Evolutionary conservation across 176 grass and related monocot genomes (phyloP), one percentile per base, ranked within the genome.

Genomic region (Puccinellia tenuiflora): DNA sequence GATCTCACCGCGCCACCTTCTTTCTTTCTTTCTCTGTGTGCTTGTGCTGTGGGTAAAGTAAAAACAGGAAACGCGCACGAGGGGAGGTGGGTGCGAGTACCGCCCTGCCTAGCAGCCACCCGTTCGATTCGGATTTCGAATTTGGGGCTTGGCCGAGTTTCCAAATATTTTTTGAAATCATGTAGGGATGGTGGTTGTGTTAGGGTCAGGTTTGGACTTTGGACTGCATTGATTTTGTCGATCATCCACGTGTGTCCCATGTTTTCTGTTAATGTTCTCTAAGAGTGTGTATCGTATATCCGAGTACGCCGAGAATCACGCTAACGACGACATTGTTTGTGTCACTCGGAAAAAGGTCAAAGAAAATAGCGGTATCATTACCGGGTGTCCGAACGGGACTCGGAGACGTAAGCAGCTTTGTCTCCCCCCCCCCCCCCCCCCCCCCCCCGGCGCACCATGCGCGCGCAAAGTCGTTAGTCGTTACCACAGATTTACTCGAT

Each of bases 41-140:
- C 64, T 83, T 78, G 79, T 12, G 65, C 43, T 52, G 79, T 73
- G 86, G 86, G 75, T 86, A 72, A 71, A 62, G 59, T 30, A 61
- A 61, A 61, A 61, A 20, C 15, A 42, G 35, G 35, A 2, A 38
- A 5, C 76, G 1, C 65, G 17, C 60, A 35, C 62, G 30, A n/a
- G 29, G 40, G 40, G 33, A 34, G 12, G 26, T 8, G 15, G 60
- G 60, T 63, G 14, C 59, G 25, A 6, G 22, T 11, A 63, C 28
- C 60, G 28, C 22, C 26, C 13, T 25, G 26, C 59, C 21, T 57
- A 16, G 7, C 18, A 17, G 22, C 55, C 22, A 57, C 22, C 22
- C 56, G 5, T 31, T 63, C 14, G 25, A 33, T 33, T 60, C 4
- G 56, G 56, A 60, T 60, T 60, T 59, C 4, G 56, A 57, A 12